Conservation (phyloP, 208 protist species). For the Crithidia fasciculata region DNA sequence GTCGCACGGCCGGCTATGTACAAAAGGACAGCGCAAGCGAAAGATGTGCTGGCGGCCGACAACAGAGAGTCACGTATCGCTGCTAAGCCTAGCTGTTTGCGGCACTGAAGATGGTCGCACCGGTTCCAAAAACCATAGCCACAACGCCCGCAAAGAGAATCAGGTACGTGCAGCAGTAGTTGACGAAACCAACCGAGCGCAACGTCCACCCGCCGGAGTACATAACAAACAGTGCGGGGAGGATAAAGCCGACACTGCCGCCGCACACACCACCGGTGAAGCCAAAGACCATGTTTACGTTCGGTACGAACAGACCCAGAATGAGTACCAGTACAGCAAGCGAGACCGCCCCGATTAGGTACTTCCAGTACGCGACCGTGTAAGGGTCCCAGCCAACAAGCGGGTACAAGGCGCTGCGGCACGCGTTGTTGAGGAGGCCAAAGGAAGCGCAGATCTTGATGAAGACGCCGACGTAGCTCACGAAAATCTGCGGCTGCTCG, state of each 20-base stretch:
- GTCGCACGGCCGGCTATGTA: too few relatives aligned
- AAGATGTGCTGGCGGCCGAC: too few relatives aligned
- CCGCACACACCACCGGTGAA: slow-evolving; percentile 61
- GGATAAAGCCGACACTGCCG: slow-evolving; percentile 68
- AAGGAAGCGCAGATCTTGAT: slow-evolving; percentile 74
- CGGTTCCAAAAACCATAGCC: slow-evolving; percentile 61
- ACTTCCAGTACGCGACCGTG: slow-evolving; percentile 46
- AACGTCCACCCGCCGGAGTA: slow-evolving; percentile 55
- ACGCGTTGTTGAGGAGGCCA: slow-evolving; percentile 45
- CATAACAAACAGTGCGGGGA: slow-evolving; percentile 66
- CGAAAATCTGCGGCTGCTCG: slow-evolving; percentile 36
- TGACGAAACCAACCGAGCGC: slow-evolving; percentile 37
- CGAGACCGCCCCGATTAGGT: slow-evolving; percentile 29
- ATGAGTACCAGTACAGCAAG: slow-evolving; percentile 43
- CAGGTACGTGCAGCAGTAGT: slow-evolving; percentile 56
- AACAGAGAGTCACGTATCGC: too few relatives aligned
- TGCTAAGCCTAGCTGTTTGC: slow-evolving; percentile 1
- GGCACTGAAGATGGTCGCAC: slow-evolving; percentile 48
- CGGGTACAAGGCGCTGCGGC: slow-evolving; percentile 49
- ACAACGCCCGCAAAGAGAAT: slow-evolving; percentile 61
- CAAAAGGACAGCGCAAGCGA: too few relatives aligned
- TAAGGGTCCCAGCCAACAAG: slow-evolving; percentile 32
- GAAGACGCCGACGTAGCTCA: slow-evolving; percentile 62
- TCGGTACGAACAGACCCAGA: slow-evolving; percentile 64
- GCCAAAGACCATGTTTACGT: slow-evolving; percentile 75